Base-by-base conservation (phyloP, 2,329 filamentous ascomycete genomes). In the Botrytis paeoniae region DNA sequence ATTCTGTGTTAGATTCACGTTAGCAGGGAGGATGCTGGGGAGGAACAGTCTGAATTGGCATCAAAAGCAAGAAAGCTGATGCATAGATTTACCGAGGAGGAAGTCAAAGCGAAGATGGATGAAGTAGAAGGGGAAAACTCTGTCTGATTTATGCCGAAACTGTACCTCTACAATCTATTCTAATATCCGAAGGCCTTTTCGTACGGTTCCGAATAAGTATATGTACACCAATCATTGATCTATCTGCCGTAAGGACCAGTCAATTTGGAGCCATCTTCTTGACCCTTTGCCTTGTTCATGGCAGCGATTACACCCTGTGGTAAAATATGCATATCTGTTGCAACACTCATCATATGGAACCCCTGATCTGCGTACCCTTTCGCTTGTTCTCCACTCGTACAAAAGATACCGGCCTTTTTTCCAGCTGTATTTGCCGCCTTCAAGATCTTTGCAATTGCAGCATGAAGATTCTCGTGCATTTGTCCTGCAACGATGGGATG, bases 21-120 rank as follows among this genome's bases (percentile, higher is more conserved):
- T 74, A 90, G 89, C 83, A 90, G 88, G 18, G 82, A 81, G 12
- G 81, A 85, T 1, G 63, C 32, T 62, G 83, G 83, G 18, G 84
- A 86, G 69, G 89, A 89, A 76, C 82, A 86, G 37, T 85, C 88
- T 16, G 74, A 73, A 35, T 43, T 76, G 25, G 76, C 78, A 37
- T 70, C 75, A 9, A 75, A 76, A 43, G 89, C 91, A 1, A 82
- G 87, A 72, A 94, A 94, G 81, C 84, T 95, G 65, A 95, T 95
- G 92, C 93, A 95, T 81, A 87, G 91, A 29, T 93, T 95, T 81
- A 91, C 88, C 0, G 83, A 86, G 39, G 87, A 89, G 7, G 87
- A 94, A 73, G 88, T 95, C 3, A 84, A 88, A 74, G 85, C 84
- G 29, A 88, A 90, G 80, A 93, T 95, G 91, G 88, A 94, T 78